Conservation (phyloP, 2,329 filamentous ascomycete genomes). For the Colletotrichum zoysiae region DNA sequence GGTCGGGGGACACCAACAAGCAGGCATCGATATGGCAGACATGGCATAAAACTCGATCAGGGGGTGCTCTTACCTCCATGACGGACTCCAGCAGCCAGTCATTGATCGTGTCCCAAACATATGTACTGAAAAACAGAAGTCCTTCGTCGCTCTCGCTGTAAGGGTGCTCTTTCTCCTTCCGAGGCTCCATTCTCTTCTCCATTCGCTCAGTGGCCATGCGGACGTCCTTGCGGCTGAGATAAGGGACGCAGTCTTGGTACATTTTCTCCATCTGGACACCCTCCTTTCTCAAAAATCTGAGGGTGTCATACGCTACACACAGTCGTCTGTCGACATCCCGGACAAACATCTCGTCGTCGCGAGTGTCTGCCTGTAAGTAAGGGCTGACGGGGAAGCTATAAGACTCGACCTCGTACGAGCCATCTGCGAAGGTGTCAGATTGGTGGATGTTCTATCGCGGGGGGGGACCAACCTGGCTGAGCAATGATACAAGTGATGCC, state of each 20-base stretch:
- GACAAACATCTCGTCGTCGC: conserved; percentile 41
- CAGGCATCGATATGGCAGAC: not conserved
- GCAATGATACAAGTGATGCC: conserved; percentile 51
- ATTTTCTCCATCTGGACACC: conserved; percentile 46
- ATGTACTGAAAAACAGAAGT: not conserved
- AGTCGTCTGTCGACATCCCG: conserved; percentile 47
- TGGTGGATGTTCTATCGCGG: not conserved
- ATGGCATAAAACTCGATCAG: too few species aligned
- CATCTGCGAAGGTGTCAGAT: conserved; percentile 25
- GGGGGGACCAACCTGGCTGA: conserved; percentile 12
- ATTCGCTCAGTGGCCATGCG: not conserved
- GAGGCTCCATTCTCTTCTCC: not conserved
- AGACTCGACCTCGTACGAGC: conserved; percentile 44
- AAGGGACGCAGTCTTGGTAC: conserved; percentile 48
- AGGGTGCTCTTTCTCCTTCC: not conserved
- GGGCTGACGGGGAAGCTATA: conserved; percentile 52
- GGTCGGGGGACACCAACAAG: not conserved
- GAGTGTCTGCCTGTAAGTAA: conserved; percentile 42
- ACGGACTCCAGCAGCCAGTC: not conserved
- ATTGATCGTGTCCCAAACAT: not conserved
- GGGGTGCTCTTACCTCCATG: not conserved
- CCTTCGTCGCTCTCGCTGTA: conserved; percentile 22
- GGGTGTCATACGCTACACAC: conserved; percentile 46
- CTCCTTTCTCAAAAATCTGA: conserved; percentile 48
- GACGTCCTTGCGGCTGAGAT: conserved; percentile 46